These are phyloP conservation scores for Sporothrix dimorphospora DNA, from an alignment of 2,329 filamentous ascomycete genomes.

Conservation along the genomic window DNA sequence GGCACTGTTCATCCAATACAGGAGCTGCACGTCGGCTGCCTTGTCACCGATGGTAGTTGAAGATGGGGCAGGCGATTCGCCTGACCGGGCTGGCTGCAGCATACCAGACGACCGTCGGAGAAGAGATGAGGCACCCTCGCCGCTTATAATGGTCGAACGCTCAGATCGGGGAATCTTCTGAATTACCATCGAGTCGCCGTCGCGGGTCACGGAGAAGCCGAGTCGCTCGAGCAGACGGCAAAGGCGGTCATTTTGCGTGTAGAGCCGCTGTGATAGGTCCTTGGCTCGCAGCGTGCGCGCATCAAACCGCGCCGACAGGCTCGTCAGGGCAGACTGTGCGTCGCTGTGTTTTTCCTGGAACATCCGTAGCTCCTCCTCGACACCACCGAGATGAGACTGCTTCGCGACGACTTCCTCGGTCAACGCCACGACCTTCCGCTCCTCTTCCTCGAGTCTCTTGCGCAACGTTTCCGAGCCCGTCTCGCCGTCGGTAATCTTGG, in stretches of 20 bases:
- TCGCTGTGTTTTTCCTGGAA: constrained; percentile 67
- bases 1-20: constrained; percentile 79
- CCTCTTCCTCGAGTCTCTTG: constrained; percentile 74
- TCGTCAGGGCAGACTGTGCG: constrained; percentile 56
- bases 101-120: constrained; percentile 10
- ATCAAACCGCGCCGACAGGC: constrained; percentile 63
- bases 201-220: constrained; percentile 78
- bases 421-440: constrained; percentile 68
- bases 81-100: background rate
- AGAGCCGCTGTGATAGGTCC: constrained; percentile 82
- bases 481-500: constrained; percentile 78
- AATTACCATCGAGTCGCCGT: constrained; percentile 72
- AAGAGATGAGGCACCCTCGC: constrained; percentile 38
- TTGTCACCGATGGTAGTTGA: constrained; percentile 50
- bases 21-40: constrained; percentile 68
- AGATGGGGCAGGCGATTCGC: background rate
- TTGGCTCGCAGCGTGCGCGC: constrained; percentile 73
- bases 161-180: constrained; percentile 69
- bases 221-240: constrained; percentile 81
- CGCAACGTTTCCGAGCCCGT: constrained; percentile 79
- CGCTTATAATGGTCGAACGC: constrained; percentile 59
- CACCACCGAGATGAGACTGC: constrained; percentile 73
- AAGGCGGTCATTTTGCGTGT: constrained; percentile 82
- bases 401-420: constrained; percentile 64
- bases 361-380: constrained; percentile 74